Evolutionary conservation across 371 early-diverging fungal genomes (phyloP), one percentile per base, ranked within the genome.

Genomic region (Zychaea mexicana): DNA sequence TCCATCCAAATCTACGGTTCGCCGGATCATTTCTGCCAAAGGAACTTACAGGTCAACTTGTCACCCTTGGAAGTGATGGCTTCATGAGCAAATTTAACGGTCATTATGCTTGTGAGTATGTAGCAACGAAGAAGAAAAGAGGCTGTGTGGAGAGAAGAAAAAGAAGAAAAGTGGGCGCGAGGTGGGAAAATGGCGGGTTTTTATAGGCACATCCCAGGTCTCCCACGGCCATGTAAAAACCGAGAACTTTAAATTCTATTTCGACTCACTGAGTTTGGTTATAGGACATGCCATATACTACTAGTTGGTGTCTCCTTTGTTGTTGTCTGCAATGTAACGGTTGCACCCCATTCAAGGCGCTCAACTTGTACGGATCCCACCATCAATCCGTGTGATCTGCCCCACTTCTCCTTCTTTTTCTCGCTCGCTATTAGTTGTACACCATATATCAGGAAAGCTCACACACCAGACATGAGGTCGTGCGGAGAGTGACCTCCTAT

Each of bases 41-140:
- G 12, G 13, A 27, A 65, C 72, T 70, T 79, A 79, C 79, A 68
- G 28, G 72, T 74, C 12, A 79, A 57, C 60, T 70, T 65, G 46
- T 67, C 74, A 15, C 77, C 79, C 32, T 74, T 76, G 53, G 74
- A 38, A 21, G 79, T 79, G 17, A 55, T 58, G 52, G 66, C 49
- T 60, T 74, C 67, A 32, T 68, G 69, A 39, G 67, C 32, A 24
- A 67, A 68, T 15, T 65, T 32, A 47, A 70, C 60, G 67, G 70
- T 76, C 26, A 28, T 61, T 45, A 38, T 55, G 19, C n/a, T 33
- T 17, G 26, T 38, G 19, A 33, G 30, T 47, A 42, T 49, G 32
- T 32, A 26, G 54, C 15, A 42, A 42, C 13, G 45, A 21, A 61
- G 61, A 46, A 64, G 19, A 26, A 47, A 54, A 42, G 55, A 38